These are phyloP conservation scores for Eucalyptus tenuipes DNA, from an alignment of 345 rosid genomes.

Conservation along the genomic window DNA sequence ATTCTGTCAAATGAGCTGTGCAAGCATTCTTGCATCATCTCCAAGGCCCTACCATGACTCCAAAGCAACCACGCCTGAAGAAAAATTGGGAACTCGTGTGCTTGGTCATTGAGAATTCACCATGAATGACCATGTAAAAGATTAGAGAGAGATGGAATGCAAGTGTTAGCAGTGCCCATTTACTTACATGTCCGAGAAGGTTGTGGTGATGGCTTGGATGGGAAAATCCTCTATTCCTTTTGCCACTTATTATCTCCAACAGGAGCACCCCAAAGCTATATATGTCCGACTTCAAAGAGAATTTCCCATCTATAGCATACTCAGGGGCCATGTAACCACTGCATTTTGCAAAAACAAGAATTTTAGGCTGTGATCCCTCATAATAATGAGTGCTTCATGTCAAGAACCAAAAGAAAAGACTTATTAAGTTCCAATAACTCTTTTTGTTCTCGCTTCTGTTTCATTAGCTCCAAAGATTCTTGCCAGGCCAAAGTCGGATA, in stretches of 20 bases:
- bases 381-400: neutral
- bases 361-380: neutral
- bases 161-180: neutral
- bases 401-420: neutral
- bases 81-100: neutral
- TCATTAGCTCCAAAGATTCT: constrained; percentile 31
- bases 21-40: neutral
- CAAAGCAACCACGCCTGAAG: constrained; percentile 18
- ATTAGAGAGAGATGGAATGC: neutral
- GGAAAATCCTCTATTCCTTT: constrained; percentile 28
- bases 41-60: neutral
- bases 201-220: constrained; percentile 1
- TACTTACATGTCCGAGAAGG: constrained; percentile 6
- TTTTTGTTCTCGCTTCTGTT: constrained; percentile 21
- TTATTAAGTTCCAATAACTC: constrained; percentile 38
- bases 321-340: neutral
- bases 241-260: constrained; percentile 34
- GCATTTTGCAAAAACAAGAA: neutral
- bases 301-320: constrained; percentile 20
- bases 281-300: constrained; percentile 32
- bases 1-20: neutral
- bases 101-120: neutral
- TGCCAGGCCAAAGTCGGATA: constrained; percentile 41
- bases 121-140: neutral
- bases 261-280: constrained; percentile 36